Conservation (phyloP, 257 asterid species). For the Thymus mandschuricus region DNA sequence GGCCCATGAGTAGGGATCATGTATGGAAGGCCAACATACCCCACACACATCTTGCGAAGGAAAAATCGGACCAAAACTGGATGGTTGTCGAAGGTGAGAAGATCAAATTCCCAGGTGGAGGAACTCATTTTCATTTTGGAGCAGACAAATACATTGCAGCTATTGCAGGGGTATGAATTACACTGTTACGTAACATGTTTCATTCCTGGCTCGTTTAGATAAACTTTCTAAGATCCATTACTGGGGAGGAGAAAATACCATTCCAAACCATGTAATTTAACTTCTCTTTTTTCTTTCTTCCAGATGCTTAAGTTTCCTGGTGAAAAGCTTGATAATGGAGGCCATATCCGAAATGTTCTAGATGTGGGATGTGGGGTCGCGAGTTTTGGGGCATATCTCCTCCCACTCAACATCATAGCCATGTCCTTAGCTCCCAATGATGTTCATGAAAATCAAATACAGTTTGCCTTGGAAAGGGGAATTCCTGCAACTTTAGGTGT, state of each 20-base stretch:
- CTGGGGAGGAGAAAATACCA: neutral
- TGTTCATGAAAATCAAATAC: slow-evolving; percentile 96
- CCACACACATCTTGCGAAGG: slow-evolving; percentile 89
- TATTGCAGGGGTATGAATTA: slow-evolving; percentile 74
- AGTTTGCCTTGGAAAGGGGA: slow-evolving; percentile 95
- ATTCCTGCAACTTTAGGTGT: slow-evolving; percentile 87
- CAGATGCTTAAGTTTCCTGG: slow-evolving; percentile 94
- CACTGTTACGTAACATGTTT: slow-evolving; percentile 7
- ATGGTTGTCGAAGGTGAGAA: slow-evolving; percentile 92
- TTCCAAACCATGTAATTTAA: neutral
- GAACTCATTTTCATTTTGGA: slow-evolving; percentile 92
- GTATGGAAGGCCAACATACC: slow-evolving; percentile 98
- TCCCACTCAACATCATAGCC: slow-evolving; percentile 74
- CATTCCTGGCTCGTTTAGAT: neutral
- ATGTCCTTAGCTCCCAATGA: slow-evolving; percentile 97
- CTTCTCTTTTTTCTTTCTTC: slow-evolving; percentile 18
- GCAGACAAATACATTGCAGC: slow-evolving; percentile 87
- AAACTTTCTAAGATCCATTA: neutral
- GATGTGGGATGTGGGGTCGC: slow-evolving; percentile 99
- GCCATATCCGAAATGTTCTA: slow-evolving; percentile 79
- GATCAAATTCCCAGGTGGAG: slow-evolving; percentile 94
- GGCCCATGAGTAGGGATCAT: slow-evolving; percentile 93
- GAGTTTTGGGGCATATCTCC: slow-evolving; percentile 93
- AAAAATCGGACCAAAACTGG: slow-evolving; percentile 94
- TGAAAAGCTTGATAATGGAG: slow-evolving; percentile 70